Conservation (phyloP, 495 filamentous ascomycete genomes). For the Penicillium ucsense region DNA sequence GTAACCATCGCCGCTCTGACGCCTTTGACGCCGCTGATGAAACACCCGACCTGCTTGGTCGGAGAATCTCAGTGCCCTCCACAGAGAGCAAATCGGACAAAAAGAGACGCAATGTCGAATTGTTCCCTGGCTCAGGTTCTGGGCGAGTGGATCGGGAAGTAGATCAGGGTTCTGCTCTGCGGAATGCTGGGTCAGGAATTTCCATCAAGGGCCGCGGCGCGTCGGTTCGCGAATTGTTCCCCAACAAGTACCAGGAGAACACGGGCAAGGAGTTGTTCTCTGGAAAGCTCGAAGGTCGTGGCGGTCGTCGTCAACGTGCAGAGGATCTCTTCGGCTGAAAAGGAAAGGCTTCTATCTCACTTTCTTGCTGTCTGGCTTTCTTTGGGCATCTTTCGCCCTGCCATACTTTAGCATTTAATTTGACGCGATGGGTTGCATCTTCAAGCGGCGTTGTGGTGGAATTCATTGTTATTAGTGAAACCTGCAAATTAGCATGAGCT, state of each 20-base stretch:
- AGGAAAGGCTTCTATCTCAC: background rate
- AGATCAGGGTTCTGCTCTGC: constrained; percentile 55
- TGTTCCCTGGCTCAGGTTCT: constrained; percentile 22
- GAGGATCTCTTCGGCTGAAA: constrained; percentile 43
- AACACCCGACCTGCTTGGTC: constrained; percentile 47
- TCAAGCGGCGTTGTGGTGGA: constrained; percentile 11
- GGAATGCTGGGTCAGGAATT: constrained; percentile 42
- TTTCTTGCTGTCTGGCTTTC: background rate
- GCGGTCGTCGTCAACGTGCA: constrained; percentile 37
- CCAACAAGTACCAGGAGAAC: constrained; percentile 49
- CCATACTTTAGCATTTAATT: background rate
- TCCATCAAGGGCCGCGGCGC: constrained; percentile 39
- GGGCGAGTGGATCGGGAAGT: constrained; percentile 26
- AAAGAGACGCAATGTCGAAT: constrained; percentile 31
- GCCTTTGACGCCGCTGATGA: constrained; percentile 58
- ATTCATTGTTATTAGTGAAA: background rate
- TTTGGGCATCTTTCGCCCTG: background rate
- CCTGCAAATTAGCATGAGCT: background rate
- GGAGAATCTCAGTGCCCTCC: constrained; percentile 43
- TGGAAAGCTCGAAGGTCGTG: constrained; percentile 41
- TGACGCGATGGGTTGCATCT: constrained; percentile 9
- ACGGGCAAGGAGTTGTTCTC: constrained; percentile 63
- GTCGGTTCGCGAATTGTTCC: constrained; percentile 62
- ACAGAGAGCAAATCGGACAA: constrained; percentile 31
- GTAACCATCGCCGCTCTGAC: constrained; percentile 54